Evolutionary conservation across 129 eudicot species (phyloP).

Genomic region (Centella asiatica): DNA sequence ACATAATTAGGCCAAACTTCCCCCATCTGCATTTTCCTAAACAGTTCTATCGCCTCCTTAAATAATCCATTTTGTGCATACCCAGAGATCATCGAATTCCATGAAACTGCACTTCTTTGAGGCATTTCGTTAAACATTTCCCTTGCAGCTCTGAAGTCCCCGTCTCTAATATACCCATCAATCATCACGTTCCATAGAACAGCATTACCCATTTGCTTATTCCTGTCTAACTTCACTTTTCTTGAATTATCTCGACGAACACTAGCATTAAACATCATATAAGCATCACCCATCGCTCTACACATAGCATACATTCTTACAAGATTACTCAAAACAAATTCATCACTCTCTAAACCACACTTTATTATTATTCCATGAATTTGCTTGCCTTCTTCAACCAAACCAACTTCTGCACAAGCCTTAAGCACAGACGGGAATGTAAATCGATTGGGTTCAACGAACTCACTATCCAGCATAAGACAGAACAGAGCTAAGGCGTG

Average conservation of each 20-base stretch:
- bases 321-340: conserved; percentile 38
- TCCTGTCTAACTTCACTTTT: neutral
- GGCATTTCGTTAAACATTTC: conserved; percentile 39
- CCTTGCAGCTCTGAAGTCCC: conserved; percentile 26
- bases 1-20: conserved; percentile 29
- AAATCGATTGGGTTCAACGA: conserved; percentile 33
- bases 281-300: conserved; percentile 31
- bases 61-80: conserved; percentile 37
- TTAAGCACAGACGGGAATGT: conserved; percentile 52
- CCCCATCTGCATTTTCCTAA: conserved; percentile 44
- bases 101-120: conserved; percentile 39
- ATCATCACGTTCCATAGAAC: conserved; percentile 52
- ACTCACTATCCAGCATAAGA: conserved; percentile 22
- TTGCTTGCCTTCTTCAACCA: conserved; percentile 33
- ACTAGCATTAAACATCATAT: conserved; percentile 15
- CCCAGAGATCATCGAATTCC: conserved; percentile 53
- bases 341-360: conserved; percentile 33
- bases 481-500: conserved; percentile 20
- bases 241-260: neutral
- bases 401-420: conserved; percentile 29
- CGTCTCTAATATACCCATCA: conserved; percentile 34
- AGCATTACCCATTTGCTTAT: conserved; percentile 8
- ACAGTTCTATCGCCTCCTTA: conserved; percentile 29
- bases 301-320: conserved; percentile 46
- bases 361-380: conserved; percentile 30